These are phyloP conservation scores for Harringtonia lauricola DNA, from an alignment of 2,329 filamentous ascomycete species.

Conservation along the genomic window DNA sequence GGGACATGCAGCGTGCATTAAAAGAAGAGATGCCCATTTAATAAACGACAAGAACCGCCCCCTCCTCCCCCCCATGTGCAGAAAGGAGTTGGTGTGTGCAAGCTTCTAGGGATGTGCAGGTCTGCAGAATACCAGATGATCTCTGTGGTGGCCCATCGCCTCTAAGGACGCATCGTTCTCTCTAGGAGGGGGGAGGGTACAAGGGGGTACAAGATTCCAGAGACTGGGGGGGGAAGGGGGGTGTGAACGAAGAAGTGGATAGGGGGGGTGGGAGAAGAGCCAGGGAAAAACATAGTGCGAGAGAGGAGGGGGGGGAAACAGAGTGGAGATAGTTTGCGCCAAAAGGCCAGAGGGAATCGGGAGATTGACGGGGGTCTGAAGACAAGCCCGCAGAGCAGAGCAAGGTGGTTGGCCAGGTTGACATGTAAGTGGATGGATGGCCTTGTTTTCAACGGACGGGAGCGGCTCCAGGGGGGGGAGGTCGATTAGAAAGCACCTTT, in stretches of 20 bases:
- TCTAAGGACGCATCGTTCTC: slow-evolving; percentile 4
- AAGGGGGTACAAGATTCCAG: slow-evolving; percentile 10
- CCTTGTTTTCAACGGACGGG: too few relatives aligned
- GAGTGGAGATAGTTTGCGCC: slow-evolving; percentile 3
- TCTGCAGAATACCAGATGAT: slow-evolving; percentile 10
- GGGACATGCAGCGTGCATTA: slow-evolving; percentile 7
- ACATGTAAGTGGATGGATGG: too few relatives aligned
- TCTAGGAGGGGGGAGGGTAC: slow-evolving; percentile 9
- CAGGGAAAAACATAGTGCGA: background rate
- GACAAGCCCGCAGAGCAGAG: too few relatives aligned
- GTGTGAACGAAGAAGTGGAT: background rate
- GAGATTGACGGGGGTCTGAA: too few relatives aligned
- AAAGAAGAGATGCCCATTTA: slow-evolving; percentile 7
- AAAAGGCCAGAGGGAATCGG: slow-evolving; percentile 1
- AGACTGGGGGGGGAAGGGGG: slow-evolving; percentile 7
- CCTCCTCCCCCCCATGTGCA: background rate
- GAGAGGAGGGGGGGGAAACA: background rate
- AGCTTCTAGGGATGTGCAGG: background rate
- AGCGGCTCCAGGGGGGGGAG: too few relatives aligned
- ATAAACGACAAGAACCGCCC: slow-evolving; percentile 6
- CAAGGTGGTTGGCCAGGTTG: too few relatives aligned
- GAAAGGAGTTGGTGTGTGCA: slow-evolving; percentile 1
- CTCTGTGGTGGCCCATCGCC: slow-evolving; percentile 5
- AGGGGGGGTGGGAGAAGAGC: background rate
- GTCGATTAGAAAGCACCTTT: too few relatives aligned